Evolutionary conservation across 2,329 filamentous ascomycete species (phyloP).

Genomic region (Paraconiothyrium brasiliense): DNA sequence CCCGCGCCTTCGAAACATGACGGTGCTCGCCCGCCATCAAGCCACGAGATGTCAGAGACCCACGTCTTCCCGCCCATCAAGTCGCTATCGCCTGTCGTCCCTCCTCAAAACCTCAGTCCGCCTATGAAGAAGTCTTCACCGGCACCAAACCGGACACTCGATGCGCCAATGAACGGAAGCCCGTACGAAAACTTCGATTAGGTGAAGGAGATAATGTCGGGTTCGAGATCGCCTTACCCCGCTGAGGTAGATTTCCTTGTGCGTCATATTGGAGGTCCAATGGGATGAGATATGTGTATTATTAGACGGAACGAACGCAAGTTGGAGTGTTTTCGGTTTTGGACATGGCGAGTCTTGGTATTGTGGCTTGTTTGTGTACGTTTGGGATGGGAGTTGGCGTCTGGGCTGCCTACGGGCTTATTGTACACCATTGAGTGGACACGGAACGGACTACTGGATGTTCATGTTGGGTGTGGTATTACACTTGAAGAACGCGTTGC

Average conservation of each 20-base stretch:
- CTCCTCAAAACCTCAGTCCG: constrained; percentile 67
- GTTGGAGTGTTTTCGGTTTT: background rate
- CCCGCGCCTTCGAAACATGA: constrained; percentile 60
- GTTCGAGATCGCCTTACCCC: background rate
- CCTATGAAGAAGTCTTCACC: constrained; percentile 63
- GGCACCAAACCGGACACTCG: constrained; percentile 31
- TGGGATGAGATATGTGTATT: background rate
- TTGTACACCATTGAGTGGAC: background rate
- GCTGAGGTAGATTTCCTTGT: background rate
- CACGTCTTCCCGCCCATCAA: constrained; percentile 67
- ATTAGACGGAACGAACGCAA: background rate
- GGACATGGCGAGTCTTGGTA: background rate
- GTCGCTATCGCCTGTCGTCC: constrained; percentile 66
- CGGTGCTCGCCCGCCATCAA: constrained; percentile 43
- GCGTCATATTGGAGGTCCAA: background rate
- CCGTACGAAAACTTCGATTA: constrained; percentile 8
- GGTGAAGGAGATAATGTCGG: background rate
- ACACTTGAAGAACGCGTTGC: background rate
- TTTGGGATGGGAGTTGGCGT: background rate
- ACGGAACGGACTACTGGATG: constrained; percentile 2
- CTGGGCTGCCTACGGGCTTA: background rate
- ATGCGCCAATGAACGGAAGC: constrained; percentile 13
- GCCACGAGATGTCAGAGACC: constrained; percentile 45
- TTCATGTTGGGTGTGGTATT: background rate
- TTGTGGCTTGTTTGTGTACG: background rate